These are phyloP conservation scores for Dioszegia hungarica DNA, from an alignment of 768 basidiomycete genomes.

Conservation along the genomic window DNA sequence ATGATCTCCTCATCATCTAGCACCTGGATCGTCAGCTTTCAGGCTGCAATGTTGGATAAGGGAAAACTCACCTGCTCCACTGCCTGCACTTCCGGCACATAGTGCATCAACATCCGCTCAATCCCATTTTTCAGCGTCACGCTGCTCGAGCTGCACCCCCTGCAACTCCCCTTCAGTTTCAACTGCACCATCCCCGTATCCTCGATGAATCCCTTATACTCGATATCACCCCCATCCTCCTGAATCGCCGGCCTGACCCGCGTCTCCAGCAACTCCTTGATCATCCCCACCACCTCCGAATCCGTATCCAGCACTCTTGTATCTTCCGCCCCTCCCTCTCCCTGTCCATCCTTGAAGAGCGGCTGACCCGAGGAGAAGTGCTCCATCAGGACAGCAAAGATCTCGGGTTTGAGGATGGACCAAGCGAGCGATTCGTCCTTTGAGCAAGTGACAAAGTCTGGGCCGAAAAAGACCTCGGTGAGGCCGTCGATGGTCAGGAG, in stretches of 20 bases:
- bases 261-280: slow-evolving; percentile 93
- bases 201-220: slow-evolving; percentile 85
- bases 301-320: slow-evolving; percentile 90
- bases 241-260: slow-evolving; percentile 93
- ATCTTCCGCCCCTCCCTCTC: slow-evolving; percentile 76
- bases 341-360: slow-evolving; percentile 75
- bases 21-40: slow-evolving; percentile 55
- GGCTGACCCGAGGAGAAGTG: slow-evolving; percentile 86
- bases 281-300: slow-evolving; percentile 96
- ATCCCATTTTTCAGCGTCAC: slow-evolving; percentile 96
- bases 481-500: slow-evolving; percentile 94
- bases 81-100: slow-evolving; percentile 63
- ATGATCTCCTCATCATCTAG: slow-evolving; percentile 84
- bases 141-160: slow-evolving; percentile 88
- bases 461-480: slow-evolving; percentile 83
- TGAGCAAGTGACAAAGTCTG: slow-evolving; percentile 95
- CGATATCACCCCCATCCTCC: slow-evolving; percentile 98
- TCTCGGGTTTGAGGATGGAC: slow-evolving; percentile 90
- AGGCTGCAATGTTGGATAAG: too few species aligned
- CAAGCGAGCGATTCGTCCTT: slow-evolving; percentile 64
- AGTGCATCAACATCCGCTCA: slow-evolving; percentile 98
- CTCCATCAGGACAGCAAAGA: slow-evolving; percentile 95
- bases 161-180: slow-evolving; percentile 92
- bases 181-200: slow-evolving; percentile 71
- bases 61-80: slow-evolving; percentile 51